Percentiles rank a stretch among this genome's conserved stretches.
These are phyloP conservation scores for Leptographium radiaticola DNA, from an alignment of 2,329 filamentous ascomycete genomes.

Conservation along the genomic window DNA sequence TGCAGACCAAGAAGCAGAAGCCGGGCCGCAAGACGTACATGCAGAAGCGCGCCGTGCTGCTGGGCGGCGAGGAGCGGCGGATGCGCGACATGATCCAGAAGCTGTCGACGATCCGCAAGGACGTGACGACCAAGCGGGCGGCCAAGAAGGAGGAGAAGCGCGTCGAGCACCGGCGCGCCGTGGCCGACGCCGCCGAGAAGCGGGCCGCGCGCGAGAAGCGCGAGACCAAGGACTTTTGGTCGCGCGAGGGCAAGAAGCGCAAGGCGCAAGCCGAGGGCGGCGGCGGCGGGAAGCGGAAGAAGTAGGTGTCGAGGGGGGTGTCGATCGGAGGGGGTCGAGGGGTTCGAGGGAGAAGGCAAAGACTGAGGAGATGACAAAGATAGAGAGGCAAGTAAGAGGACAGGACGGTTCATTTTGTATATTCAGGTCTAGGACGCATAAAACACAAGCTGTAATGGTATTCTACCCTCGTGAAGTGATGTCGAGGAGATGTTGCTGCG, in stretches of 20 bases:
- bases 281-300: conserved; percentile 26
- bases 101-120: conserved; percentile 78
- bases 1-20: conserved; percentile 65
- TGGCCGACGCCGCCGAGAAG: conserved; percentile 74
- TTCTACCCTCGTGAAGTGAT: no score
- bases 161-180: conserved; percentile 67
- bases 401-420: neutral
- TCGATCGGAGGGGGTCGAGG: neutral
- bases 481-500: no score
- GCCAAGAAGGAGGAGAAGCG: conserved; percentile 82
- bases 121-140: conserved; percentile 72
- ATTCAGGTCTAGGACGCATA: no score
- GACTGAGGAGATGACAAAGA: neutral
- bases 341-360: no score
- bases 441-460: no score
- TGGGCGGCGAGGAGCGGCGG: conserved; percentile 76
- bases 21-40: conserved; percentile 77
- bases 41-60: conserved; percentile 89
- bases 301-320: conserved; percentile 8
- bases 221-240: conserved; percentile 88
- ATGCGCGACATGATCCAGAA: conserved; percentile 85
- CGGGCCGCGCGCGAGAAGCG: conserved; percentile 75
- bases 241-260: conserved; percentile 68
- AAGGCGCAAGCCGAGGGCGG: conserved; percentile 25
- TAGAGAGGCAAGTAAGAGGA: neutral